Percentiles rank a stretch among this genome's conserved stretches.
phyloP scores from a whole-genome alignment of 75 land plant genomes.

The Sequoiadendron giganteum region DNA sequence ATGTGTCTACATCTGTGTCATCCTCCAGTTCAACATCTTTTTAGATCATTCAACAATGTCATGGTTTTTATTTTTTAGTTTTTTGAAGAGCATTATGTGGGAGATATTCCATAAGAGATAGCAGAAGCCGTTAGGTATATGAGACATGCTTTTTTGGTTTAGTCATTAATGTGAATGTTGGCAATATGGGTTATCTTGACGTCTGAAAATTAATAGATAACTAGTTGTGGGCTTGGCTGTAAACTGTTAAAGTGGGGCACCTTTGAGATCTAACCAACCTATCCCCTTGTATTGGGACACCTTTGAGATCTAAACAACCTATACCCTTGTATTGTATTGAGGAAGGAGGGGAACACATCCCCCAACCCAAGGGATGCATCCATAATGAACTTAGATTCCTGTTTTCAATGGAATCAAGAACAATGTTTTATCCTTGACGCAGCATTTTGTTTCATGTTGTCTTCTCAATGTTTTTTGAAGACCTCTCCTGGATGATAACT shows the following conservation, averaged over 20 bases:
- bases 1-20: not conserved
- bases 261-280: not conserved
- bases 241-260: not conserved
- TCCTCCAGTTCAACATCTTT: not conserved
- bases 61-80: not conserved
- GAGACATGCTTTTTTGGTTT: not conserved
- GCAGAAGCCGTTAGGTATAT: not conserved
- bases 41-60: not conserved
- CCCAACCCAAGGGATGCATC: not conserved
- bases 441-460: not conserved
- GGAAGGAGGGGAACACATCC: not conserved
- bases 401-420: not conserved
- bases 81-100: not conserved
- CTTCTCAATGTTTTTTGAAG: not conserved
- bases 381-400: no score
- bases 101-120: not conserved
- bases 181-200: not conserved
- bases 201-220: not conserved
- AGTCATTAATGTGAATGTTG: not conserved
- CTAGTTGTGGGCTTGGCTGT: not conserved
- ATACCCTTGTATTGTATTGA: no score
- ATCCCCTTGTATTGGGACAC: not conserved
- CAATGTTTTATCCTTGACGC: not conserved
- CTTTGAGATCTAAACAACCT: not conserved
- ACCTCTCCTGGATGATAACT: not conserved